A percentile compares a stretch with the other conserved stretches of the same genome.
Conservation (phyloP, 169 alveolate genomes). For the Plasmodium relictum region DNA sequence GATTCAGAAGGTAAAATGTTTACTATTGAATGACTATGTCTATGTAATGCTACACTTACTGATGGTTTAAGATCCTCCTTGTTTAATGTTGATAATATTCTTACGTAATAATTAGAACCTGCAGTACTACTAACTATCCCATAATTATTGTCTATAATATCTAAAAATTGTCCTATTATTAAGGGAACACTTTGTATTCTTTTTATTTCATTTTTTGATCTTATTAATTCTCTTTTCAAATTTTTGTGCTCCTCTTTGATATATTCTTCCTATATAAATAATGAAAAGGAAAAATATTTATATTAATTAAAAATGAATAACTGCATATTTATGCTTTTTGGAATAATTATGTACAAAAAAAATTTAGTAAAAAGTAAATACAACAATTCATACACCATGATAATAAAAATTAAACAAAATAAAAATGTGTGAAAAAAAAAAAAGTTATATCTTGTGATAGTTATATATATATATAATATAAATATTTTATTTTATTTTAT, state of each 20-base stretch:
- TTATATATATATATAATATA: slow-evolving; percentile 8
- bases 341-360: no score
- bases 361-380: no score
- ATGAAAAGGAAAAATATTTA: not conserved
- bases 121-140: slow-evolving; percentile 98
- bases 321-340: not conserved
- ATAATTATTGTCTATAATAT: slow-evolving; percentile 97
- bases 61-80: slow-evolving; percentile 98
- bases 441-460: no score
- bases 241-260: slow-evolving; percentile 98
- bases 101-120: slow-evolving; percentile 97
- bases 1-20: slow-evolving; percentile 99
- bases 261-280: slow-evolving; percentile 92
- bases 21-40: slow-evolving; percentile 99
- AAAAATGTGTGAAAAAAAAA: no score
- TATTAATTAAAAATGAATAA: not conserved
- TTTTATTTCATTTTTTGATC: slow-evolving; percentile 98
- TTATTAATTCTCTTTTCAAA: slow-evolving; percentile 96
- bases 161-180: slow-evolving; percentile 98
- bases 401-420: no score
- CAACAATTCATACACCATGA: no score
- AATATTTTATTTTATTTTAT: not conserved
- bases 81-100: slow-evolving; percentile 98
- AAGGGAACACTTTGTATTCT: slow-evolving; percentile 98
- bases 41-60: slow-evolving; percentile 98